These are phyloP conservation scores for Jaenimonas drosophilae DNA, from an alignment of 208 protist species.

Conservation along the genomic window DNA sequence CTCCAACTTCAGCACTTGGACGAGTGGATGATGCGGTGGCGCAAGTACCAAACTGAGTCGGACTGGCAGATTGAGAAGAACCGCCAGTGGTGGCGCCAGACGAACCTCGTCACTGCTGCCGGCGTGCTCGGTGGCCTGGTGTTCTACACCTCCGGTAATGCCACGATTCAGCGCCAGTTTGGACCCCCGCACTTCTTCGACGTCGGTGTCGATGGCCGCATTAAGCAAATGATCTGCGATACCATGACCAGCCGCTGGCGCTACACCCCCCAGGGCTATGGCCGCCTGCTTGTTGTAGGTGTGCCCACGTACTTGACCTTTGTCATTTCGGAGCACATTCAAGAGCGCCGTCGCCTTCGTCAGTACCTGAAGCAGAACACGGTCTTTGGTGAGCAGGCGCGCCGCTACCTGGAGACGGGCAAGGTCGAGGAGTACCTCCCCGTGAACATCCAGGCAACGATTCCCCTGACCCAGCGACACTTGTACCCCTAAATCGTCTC, in stretches of 20 bases:
- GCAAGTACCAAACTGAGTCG: constrained; percentile 85
- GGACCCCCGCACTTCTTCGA: constrained; percentile 83
- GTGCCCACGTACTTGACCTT: constrained; percentile 69
- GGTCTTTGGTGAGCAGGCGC: constrained; percentile 86
- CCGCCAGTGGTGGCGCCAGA: constrained; percentile 77
- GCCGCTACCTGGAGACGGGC: constrained; percentile 58
- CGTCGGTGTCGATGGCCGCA: constrained; percentile 51
- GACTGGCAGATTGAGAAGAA: constrained; percentile 84
- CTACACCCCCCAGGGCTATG: constrained; percentile 81
- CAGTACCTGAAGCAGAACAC: constrained; percentile 75
- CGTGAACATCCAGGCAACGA: constrained; percentile 66
- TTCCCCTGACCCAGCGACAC: constrained; percentile 37
- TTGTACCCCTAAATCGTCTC: constrained; percentile 41
- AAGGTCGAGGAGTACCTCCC: constrained; percentile 85
- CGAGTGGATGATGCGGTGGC: constrained; percentile 89
- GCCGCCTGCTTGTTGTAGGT: constrained; percentile 58
- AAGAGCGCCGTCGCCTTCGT: constrained; percentile 59
- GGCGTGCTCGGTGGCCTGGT: constrained; percentile 32
- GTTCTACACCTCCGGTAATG: constrained; percentile 61
- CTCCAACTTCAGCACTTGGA: constrained; percentile 85
- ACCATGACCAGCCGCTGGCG: constrained; percentile 61
- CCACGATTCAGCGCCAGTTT: constrained; percentile 71
- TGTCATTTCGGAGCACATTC: constrained; percentile 55
- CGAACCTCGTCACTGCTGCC: constrained; percentile 34
- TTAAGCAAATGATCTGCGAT: constrained; percentile 50